Conservation (phyloP, 768 basidiomycete genomes). For the Tricholomella constricta region DNA sequence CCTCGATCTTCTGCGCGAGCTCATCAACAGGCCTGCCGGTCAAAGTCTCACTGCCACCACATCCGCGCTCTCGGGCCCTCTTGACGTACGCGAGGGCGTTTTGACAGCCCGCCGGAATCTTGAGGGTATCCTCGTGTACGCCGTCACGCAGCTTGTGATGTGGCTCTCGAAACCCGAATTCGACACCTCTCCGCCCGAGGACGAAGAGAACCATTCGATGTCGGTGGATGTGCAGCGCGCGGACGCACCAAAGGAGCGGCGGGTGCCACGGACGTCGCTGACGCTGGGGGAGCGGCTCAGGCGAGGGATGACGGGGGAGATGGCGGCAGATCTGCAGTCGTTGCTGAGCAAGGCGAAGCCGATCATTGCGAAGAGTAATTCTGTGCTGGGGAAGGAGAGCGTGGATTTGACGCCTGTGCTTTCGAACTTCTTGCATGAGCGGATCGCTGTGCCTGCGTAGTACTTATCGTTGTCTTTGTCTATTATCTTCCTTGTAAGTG, state of each 20-base stretch:
- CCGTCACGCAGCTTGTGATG: slow-evolving; percentile 76
- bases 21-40: slow-evolving; percentile 61
- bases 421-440: slow-evolving; percentile 64
- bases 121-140: slow-evolving; percentile 69
- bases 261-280: slow-evolving; percentile 45
- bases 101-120: slow-evolving; percentile 60
- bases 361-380: slow-evolving; percentile 60
- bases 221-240: slow-evolving; percentile 35
- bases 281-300: slow-evolving; percentile 66
- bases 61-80: slow-evolving; percentile 30
- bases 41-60: slow-evolving; percentile 48
- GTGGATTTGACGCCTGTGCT: slow-evolving; percentile 65
- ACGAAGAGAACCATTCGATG: slow-evolving; percentile 42
- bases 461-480: background rate
- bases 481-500: background rate
- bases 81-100: slow-evolving; percentile 62
- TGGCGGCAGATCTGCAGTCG: slow-evolving; percentile 70
- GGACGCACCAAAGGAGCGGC: slow-evolving; percentile 32
- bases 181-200: slow-evolving; percentile 43
- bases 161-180: slow-evolving; percentile 77
- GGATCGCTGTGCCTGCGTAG: slow-evolving; percentile 38
- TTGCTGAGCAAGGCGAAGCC: slow-evolving; percentile 67
- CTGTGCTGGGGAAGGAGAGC: slow-evolving; percentile 43
- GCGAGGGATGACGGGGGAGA: slow-evolving; percentile 79
- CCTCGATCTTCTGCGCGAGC: slow-evolving; percentile 69